Percentiles rank a stretch among this genome's conserved stretches.
Evolutionary conservation across 345 rosid genomes (phyloP).

Genomic region (Crucihimalaya himalaica): DNA sequence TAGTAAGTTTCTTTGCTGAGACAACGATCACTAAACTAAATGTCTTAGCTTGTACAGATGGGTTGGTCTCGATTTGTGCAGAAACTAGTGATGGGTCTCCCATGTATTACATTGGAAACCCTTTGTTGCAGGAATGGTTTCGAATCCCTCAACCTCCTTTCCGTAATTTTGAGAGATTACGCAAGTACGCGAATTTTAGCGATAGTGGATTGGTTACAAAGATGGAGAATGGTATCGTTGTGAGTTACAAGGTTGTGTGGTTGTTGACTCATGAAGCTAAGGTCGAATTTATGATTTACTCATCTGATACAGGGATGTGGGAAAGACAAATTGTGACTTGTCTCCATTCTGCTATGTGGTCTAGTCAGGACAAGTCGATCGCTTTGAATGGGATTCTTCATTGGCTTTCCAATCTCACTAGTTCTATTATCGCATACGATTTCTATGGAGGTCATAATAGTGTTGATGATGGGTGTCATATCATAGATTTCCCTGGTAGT

Average conservation of each 20-base stretch:
- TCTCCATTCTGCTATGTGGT: neutral
- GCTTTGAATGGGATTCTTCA: conserved; percentile 30
- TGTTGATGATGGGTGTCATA: neutral
- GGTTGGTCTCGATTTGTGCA: conserved; percentile 13
- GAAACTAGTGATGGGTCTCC: neutral
- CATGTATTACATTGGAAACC: conserved; percentile 17
- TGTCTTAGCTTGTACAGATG: conserved; percentile 19
- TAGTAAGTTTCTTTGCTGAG: conserved; percentile 7
- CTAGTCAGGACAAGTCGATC: neutral
- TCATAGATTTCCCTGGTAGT: neutral
- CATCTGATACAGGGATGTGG: conserved; percentile 29
- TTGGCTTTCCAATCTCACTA: neutral
- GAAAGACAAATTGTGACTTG: neutral
- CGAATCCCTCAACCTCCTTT: conserved; percentile 12
- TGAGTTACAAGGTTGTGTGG: conserved; percentile 34
- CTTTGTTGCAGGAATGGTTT: conserved; percentile 20
- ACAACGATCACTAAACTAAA: neutral
- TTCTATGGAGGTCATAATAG: neutral
- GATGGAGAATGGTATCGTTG: neutral
- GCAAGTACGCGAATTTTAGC: neutral
- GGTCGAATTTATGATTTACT: conserved; percentile 2
- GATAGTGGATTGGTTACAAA: conserved; percentile 26
- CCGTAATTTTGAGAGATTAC: neutral
- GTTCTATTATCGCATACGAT: conserved; percentile 10
- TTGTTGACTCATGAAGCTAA: neutral